Conservation (phyloP, 371 early-diverging fungal species). For the Choanephora cucurbitarum region DNA sequence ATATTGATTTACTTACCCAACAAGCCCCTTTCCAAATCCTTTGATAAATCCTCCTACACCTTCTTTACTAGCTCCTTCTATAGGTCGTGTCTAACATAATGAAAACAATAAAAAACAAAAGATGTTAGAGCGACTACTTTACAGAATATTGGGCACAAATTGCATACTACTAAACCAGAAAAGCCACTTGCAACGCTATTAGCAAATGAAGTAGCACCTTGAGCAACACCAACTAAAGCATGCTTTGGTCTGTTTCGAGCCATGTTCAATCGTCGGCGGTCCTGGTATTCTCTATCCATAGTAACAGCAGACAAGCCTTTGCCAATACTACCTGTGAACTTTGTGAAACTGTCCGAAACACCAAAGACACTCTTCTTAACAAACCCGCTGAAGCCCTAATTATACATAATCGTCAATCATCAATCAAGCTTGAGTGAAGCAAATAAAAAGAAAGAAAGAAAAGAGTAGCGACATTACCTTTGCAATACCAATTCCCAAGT, state of each 20-base stretch:
- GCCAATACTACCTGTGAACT: slow-evolving; percentile 94
- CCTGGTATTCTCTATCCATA: slow-evolving; percentile 91
- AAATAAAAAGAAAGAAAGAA: no score
- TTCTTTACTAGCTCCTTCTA: slow-evolving; percentile 90
- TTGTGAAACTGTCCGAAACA: slow-evolving; percentile 92
- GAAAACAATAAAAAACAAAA: no score
- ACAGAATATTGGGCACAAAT: not conserved
- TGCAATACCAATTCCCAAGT: slow-evolving; percentile 92
- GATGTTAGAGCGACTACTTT: no score
- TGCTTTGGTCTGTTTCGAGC: slow-evolving; percentile 92
- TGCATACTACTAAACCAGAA: slow-evolving; percentile 68
- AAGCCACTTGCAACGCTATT: slow-evolving; percentile 87
- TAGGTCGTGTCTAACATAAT: slow-evolving; percentile 72
- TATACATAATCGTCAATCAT: not conserved
- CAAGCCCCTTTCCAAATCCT: slow-evolving; percentile 95
- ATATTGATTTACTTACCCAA: slow-evolving; percentile 66
- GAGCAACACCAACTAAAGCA: slow-evolving; percentile 87
- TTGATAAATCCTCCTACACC: slow-evolving; percentile 95
- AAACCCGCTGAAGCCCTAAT: slow-evolving; percentile 85
- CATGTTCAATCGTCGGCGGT: slow-evolving; percentile 76
- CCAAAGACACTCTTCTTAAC: slow-evolving; percentile 97
- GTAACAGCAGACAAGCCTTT: slow-evolving; percentile 97
- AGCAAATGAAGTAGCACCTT: slow-evolving; percentile 89
- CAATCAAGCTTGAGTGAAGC: no score
- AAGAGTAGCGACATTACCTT: no score